Conservation (phyloP, 169 alveolate genomes). For the Eimeria brunetti region DNA sequence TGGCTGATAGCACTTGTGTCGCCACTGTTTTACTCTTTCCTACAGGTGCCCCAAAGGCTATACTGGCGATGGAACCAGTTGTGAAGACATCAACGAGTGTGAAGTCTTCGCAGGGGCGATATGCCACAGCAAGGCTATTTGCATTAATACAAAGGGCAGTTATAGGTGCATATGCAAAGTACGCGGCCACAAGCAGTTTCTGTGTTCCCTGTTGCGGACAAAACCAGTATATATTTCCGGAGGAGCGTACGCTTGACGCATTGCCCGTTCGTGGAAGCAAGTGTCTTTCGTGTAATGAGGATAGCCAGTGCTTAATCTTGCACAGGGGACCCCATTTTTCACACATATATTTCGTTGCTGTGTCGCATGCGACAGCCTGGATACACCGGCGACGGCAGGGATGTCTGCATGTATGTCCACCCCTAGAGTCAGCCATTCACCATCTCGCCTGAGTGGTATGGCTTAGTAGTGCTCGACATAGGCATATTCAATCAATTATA, state of each 20-base stretch:
- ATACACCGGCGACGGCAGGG: conserved; percentile 71
- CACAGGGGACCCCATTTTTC: background rate
- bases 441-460: background rate
- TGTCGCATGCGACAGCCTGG: conserved; percentile 68
- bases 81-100: conserved; percentile 81
- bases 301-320: background rate
- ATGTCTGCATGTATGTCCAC: conserved; percentile 62
- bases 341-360: background rate
- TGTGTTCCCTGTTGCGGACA: background rate
- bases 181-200: conserved; percentile 54
- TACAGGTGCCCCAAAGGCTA: conserved; percentile 76
- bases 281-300: background rate
- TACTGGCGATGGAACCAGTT: conserved; percentile 75
- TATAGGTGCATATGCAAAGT: conserved; percentile 84
- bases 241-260: background rate
- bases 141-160: conserved; percentile 84
- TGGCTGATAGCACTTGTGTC: background rate
- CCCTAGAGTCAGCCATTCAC: background rate
- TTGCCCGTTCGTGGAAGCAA: background rate
- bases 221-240: background rate
- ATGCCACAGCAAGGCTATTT: conserved; percentile 84
- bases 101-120: conserved; percentile 38
- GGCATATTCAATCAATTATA: background rate
- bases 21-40: background rate
- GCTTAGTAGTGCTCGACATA: background rate